These are phyloP conservation scores for Eleusine coracana DNA, from an alignment of 176 grass and related monocot species.

Conservation along the genomic window DNA sequence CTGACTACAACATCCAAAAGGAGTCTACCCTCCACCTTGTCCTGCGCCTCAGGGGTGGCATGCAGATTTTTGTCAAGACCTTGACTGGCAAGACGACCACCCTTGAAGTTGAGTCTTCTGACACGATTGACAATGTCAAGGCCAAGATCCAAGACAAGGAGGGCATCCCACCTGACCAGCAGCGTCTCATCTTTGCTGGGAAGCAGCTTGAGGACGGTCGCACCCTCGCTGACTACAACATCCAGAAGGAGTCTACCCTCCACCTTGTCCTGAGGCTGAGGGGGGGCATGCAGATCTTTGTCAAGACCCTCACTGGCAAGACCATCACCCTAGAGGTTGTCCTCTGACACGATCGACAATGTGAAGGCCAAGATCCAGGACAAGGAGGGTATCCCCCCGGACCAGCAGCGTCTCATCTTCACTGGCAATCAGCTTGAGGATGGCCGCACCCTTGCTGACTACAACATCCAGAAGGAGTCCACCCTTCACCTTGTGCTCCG, in stretches of 20 bases:
- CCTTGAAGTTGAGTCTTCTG: too few species aligned
- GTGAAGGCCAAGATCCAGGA: background rate
- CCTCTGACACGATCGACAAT: conserved; percentile 54
- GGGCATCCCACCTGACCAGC: too few species aligned
- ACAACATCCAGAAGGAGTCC: conserved; percentile 86
- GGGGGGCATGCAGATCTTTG: conserved; percentile 70
- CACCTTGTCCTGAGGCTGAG: conserved; percentile 60
- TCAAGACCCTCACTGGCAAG: conserved; percentile 76
- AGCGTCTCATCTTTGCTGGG: conserved; percentile 54
- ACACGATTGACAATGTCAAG: too few species aligned
- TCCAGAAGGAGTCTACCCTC: conserved; percentile 80
- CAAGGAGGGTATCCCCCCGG: too few species aligned
- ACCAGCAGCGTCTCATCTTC: too few species aligned
- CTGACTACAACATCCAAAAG: too few species aligned
- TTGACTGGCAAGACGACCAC: too few species aligned
- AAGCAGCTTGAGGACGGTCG: conserved; percentile 81
- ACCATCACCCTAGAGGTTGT: conserved; percentile 62
- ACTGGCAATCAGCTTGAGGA: conserved; percentile 53
- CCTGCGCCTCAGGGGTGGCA: too few species aligned
- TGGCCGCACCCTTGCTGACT: conserved; percentile 59
- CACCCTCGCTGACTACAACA: conserved; percentile 64
- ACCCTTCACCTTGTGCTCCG: conserved; percentile 56
- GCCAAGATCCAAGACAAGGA: too few species aligned
- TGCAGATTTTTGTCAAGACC: too few species aligned
- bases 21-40: too few species aligned